Percentiles rank a stretch among this genome's conserved stretches.
phyloP scores from a whole-genome alignment of 73 alveolate species.

The Paramecium biaurelia region DNA sequence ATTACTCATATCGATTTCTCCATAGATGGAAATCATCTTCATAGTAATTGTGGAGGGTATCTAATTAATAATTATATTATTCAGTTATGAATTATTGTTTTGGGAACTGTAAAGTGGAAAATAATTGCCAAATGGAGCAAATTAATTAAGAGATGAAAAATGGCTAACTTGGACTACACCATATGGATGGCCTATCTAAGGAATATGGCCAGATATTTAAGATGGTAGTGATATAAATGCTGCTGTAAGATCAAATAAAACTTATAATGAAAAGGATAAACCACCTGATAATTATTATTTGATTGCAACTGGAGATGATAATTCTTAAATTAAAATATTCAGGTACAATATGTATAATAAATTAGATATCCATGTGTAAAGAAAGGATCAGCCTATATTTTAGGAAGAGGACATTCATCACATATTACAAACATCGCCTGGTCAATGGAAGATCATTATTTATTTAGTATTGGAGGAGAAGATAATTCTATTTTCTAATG shows the following conservation, averaged over 20 bases:
- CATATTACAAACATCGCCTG: conserved; percentile 91
- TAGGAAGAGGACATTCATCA: conserved; percentile 86
- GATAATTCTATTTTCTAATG: conserved; percentile 94
- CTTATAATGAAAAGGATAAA: conserved; percentile 58
- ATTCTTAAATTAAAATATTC: conserved; percentile 84
- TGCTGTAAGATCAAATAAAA: conserved; percentile 75
- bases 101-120: conserved; percentile 75
- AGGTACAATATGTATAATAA: background rate
- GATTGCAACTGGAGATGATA: conserved; percentile 94
- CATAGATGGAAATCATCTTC: conserved; percentile 77
- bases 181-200: conserved; percentile 96
- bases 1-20: conserved; percentile 94
- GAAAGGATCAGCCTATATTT: conserved; percentile 72
- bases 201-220: conserved; percentile 92
- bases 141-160: conserved; percentile 73
- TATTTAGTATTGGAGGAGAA: conserved; percentile 95
- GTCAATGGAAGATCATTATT: conserved; percentile 76
- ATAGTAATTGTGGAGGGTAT: conserved; percentile 89
- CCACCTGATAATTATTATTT: conserved; percentile 69
- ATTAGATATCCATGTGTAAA: conserved; percentile 86
- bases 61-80: background rate
- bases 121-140: conserved; percentile 82
- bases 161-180: conserved; percentile 93
- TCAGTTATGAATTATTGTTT: conserved; percentile 84
- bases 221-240: conserved; percentile 89